Evolutionary conservation across 345 rosid species (phyloP).

Genomic region (Atalantia buxifolia): DNA sequence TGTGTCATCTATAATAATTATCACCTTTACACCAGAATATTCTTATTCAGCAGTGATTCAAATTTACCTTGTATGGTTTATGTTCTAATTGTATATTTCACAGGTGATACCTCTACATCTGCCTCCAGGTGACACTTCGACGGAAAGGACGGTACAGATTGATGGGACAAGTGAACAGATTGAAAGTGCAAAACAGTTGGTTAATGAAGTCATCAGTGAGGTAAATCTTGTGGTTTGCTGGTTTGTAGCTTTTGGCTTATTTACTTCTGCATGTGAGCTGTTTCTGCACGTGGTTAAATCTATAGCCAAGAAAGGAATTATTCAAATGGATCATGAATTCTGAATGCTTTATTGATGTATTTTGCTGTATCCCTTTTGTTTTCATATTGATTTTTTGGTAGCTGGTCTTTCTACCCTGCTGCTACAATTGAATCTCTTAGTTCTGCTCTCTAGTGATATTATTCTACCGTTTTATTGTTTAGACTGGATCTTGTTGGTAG

Average conservation of each 20-base stretch:
- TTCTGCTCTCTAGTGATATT: background rate
- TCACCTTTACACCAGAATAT: background rate
- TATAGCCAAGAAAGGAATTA: background rate
- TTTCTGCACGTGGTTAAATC: background rate
- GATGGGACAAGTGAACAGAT: constrained; percentile 94
- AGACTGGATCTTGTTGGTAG: background rate
- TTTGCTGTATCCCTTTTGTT: background rate
- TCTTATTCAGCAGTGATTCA: background rate
- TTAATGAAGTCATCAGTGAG: constrained; percentile 94
- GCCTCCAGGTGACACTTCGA: constrained; percentile 87
- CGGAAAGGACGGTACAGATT: constrained; percentile 77
- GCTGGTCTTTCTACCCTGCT: background rate
- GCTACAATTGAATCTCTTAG: background rate
- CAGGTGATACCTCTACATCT: constrained; percentile 97
- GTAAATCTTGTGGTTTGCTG: constrained; percentile 51
- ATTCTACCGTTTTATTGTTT: background rate
- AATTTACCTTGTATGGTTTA: background rate
- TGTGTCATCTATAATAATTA: constrained; percentile 15
- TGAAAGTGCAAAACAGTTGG: constrained; percentile 83
- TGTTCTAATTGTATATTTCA: background rate
- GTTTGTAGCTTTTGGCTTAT: constrained; percentile 18
- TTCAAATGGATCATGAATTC: background rate
- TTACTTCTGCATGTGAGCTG: background rate
- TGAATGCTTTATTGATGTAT: background rate
- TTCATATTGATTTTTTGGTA: background rate